These are phyloP conservation scores for Pyrenopolyporus hunteri DNA, from an alignment of 495 filamentous ascomycete species.

Conservation along the genomic window DNA sequence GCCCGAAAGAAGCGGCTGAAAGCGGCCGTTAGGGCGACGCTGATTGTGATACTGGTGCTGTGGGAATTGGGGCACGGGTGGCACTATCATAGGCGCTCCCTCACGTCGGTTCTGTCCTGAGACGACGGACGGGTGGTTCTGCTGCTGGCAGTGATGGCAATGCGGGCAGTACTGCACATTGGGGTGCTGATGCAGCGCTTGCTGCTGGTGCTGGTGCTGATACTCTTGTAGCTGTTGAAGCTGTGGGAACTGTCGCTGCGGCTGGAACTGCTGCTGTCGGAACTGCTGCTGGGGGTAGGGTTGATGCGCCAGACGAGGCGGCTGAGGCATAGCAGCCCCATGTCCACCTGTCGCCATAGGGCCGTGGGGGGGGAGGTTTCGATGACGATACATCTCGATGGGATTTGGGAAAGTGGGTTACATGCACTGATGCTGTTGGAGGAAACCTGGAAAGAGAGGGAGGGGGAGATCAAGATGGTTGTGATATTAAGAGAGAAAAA, in stretches of 20 bases:
- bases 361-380: neutral
- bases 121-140: too few species aligned
- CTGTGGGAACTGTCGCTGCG: neutral
- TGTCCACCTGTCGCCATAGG: neutral
- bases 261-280: neutral
- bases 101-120: neutral
- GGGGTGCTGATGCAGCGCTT: neutral
- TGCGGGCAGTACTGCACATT: neutral
- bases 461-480: neutral
- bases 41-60: neutral
- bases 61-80: neutral
- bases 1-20: neutral
- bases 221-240: neutral
- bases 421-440: too few species aligned
- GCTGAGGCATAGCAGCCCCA: conserved; percentile 7
- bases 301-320: neutral
- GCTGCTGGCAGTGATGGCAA: neutral
- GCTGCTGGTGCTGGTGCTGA: neutral
- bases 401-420: neutral
- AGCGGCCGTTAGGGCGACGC: conserved; percentile 2
- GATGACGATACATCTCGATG: neutral
- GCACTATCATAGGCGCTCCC: conserved; percentile 1
- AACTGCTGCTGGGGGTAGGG: neutral
- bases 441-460: neutral
- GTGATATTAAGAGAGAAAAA: neutral